Conservation (phyloP, 768 basidiomycete species). For the Leccinum variicolor region DNA sequence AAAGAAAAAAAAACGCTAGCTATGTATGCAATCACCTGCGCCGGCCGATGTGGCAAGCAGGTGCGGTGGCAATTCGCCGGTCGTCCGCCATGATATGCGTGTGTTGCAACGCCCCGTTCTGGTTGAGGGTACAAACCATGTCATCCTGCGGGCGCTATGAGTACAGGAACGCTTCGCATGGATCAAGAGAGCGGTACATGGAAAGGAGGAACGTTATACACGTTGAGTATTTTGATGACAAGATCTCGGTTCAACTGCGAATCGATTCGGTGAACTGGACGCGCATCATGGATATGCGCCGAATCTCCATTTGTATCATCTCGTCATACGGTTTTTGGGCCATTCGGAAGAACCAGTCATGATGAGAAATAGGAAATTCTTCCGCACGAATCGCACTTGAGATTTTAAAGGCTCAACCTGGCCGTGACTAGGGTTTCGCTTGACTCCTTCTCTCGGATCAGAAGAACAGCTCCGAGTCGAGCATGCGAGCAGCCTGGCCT, state of each 20-base stretch:
- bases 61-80: conserved; percentile 25
- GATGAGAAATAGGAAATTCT: conserved; percentile 18
- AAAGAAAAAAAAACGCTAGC: conserved; percentile 5
- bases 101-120: conserved; percentile 9
- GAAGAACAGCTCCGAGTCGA: background rate
- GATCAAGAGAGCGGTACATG: conserved; percentile 17
- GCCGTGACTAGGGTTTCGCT: conserved; percentile 19
- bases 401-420: conserved; percentile 20
- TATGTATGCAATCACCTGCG: background rate
- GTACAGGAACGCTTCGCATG: conserved; percentile 26
- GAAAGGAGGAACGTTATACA: conserved; percentile 21
- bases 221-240: conserved; percentile 21
- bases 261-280: conserved; percentile 23
- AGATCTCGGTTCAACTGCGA: conserved; percentile 14
- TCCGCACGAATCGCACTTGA: conserved; percentile 24
- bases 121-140: conserved; percentile 21
- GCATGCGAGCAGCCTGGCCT: conserved; percentile 5
- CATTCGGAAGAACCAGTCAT: conserved; percentile 19
- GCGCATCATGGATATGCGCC: conserved; percentile 9
- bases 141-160: conserved; percentile 13
- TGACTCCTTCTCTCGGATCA: conserved; percentile 22
- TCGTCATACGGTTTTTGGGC: conserved; percentile 18
- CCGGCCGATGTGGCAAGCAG: conserved; percentile 16
- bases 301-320: conserved; percentile 26
- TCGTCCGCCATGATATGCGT: conserved; percentile 17